phyloP scores from a whole-genome alignment of 2,329 filamentous ascomycete genomes.

The Aspergillus oerlinghausenensis region DNA sequence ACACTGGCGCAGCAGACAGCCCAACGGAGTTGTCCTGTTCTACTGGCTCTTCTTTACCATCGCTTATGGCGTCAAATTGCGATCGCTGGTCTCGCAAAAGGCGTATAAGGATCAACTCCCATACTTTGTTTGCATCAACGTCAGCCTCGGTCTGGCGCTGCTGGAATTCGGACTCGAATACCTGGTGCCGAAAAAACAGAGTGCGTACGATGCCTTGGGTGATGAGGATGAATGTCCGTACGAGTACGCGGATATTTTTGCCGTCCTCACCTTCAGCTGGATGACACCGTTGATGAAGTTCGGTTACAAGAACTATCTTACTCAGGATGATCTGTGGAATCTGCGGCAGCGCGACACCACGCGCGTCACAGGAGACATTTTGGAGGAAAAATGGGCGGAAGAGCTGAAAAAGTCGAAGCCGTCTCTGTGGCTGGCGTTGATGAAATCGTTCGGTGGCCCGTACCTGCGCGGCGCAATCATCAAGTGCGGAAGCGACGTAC shows the following conservation, averaged over 20 bases:
- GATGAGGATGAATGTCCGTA: slow-evolving; percentile 65
- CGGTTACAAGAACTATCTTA: slow-evolving; percentile 86
- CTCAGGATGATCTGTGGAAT: slow-evolving; percentile 94
- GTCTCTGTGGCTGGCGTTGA: slow-evolving; percentile 81
- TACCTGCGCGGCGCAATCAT: slow-evolving; percentile 78
- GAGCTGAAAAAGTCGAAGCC: slow-evolving; percentile 72
- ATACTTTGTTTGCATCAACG: slow-evolving; percentile 73
- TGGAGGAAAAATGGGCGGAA: slow-evolving; percentile 70
- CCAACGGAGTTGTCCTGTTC: slow-evolving; percentile 83
- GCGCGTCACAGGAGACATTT: slow-evolving; percentile 62
- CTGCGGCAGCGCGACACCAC: slow-evolving; percentile 77
- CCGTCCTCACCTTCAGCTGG: slow-evolving; percentile 90
- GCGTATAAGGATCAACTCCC: slow-evolving; percentile 61
- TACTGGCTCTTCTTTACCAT: slow-evolving; percentile 89
- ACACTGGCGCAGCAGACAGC: slow-evolving; percentile 73
- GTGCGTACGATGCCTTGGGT: slow-evolving; percentile 63
- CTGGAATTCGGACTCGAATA: slow-evolving; percentile 77
- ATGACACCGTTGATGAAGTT: slow-evolving; percentile 98
- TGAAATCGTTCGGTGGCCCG: slow-evolving; percentile 77
- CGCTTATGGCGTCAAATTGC: slow-evolving; percentile 73
- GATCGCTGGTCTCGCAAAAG: slow-evolving; percentile 76
- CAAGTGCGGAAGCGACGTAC: slow-evolving; percentile 80
- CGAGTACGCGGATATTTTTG: slow-evolving; percentile 93
- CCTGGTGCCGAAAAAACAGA: slow-evolving; percentile 74
- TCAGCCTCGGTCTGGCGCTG: slow-evolving; percentile 65